Evolutionary conservation across 2,329 filamentous ascomycete genomes (phyloP).

Genomic region (Fusarium liriodendri): DNA sequence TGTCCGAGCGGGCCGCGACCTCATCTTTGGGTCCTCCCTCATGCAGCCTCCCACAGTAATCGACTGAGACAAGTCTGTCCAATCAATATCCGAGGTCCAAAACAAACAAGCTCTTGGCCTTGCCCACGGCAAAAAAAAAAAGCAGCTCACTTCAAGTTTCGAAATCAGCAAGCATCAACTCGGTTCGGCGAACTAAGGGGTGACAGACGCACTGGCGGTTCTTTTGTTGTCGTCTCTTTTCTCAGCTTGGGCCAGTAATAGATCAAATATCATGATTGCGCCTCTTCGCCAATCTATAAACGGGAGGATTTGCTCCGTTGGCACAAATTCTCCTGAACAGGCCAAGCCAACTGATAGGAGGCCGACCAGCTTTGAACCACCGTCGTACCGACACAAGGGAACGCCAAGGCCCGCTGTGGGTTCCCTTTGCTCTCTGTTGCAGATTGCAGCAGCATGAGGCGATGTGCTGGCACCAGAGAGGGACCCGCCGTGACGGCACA

Average conservation of each 20-base stretch:
- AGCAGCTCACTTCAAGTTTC: neutral
- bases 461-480: constrained; percentile 7
- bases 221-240: neutral
- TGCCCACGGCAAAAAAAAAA: neutral
- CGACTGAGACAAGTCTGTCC: neutral
- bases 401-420: constrained; percentile 25
- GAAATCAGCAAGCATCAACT: neutral
- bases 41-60: neutral
- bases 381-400: constrained; percentile 38
- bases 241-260: neutral
- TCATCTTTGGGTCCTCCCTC: neutral
- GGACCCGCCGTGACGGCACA: constrained; percentile 7
- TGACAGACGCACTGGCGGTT: neutral
- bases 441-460: constrained; percentile 9
- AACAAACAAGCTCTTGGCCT: neutral
- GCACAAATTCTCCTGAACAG: neutral
- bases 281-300: neutral
- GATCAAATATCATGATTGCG: neutral
- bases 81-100: neutral
- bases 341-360: neutral
- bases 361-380: neutral
- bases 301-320: neutral
- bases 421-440: neutral
- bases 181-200: neutral
- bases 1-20: neutral